Base-by-base conservation (phyloP, 768 basidiomycete genomes). In the Podaxis sp. region DNA sequence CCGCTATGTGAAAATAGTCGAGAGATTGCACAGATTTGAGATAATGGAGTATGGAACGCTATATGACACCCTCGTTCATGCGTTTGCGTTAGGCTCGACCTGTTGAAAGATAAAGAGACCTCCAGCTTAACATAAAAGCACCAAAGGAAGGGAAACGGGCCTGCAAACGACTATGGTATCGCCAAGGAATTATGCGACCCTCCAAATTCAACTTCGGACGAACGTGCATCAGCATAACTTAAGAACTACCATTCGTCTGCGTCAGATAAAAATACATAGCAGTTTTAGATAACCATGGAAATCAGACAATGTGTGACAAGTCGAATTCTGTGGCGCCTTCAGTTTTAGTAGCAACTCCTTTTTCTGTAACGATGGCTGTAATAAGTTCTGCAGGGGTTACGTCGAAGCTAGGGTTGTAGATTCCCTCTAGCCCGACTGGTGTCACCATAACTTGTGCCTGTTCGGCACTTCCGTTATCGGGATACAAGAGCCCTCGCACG, bases 361-460 rank as follows among this genome's bases (percentile, higher is more conserved):
- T 94, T 78, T 99, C 96, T 2, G 95, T 98, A 12, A 96, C 95
- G 56, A 99, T 91, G 33, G 91, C 93, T n/a, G 88, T 91, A 66
- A 99, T 97, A 48, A 98, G 78, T 63, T 91, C 89, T 2, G 95
- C 93, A 0, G 96, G 95, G 0, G 96, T 98, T 15, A 99, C 95
- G 71, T 99, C 96, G 75, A 98, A 99, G 66, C 92, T 93, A 1
- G 96, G 95, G 74, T 97, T 99, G 74, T 95, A 96, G 44, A 93
- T 78, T 33, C 83, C 85, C 50, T 84, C 80, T 30, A 89, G 71
- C 13, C 79, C 81, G 22, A 76, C 72, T 0, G 95, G 94, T 0
- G 95, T 95, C 65, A 95, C 86, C 83, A 94, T 86, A 12, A 96
- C 90, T 49, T 89, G 86, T 0, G 87, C 88, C 68, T 93, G 89